phyloP scores from a whole-genome alignment of 1,139 yeast genomes.

The Taiozyma sp. region DNA sequence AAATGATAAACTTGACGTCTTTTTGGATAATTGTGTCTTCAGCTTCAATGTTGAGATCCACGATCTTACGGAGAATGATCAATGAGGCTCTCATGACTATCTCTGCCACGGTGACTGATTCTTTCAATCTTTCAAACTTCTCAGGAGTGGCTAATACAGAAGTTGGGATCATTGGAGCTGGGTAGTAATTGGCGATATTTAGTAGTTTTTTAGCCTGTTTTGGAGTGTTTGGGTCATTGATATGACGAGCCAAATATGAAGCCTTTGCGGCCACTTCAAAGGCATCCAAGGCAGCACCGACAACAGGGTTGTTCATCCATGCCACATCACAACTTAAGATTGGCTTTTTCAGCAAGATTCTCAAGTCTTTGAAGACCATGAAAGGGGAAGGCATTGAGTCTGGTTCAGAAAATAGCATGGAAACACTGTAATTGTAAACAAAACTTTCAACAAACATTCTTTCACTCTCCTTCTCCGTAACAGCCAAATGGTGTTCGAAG shows the following conservation, averaged over 20 bases:
- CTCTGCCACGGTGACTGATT: constrained; percentile 17
- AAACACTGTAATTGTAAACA: constrained; percentile 32
- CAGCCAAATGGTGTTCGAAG: not conserved
- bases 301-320: constrained; percentile 35
- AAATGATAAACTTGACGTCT: constrained; percentile 8
- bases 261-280: constrained; percentile 37
- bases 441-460: constrained; percentile 34
- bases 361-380: constrained; percentile 28
- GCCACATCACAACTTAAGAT: constrained; percentile 27
- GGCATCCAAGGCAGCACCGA: constrained; percentile 31
- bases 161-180: constrained; percentile 15
- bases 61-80: constrained; percentile 14
- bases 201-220: constrained; percentile 11
- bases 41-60: constrained; percentile 5
- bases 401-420: constrained; percentile 26
- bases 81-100: constrained; percentile 15
- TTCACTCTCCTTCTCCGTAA: constrained; percentile 13
- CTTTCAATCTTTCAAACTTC: constrained; percentile 12
- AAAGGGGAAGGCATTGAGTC: constrained; percentile 33
- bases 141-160: constrained; percentile 6
- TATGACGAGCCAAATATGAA: constrained; percentile 32
- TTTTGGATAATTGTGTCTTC: constrained; percentile 9
- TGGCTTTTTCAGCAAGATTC: constrained; percentile 28
- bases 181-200: constrained; percentile 14
- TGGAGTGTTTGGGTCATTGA: constrained; percentile 10